Evolutionary conservation across 352 stramenopile genomes (phyloP), one percentile per base, ranked within the genome.

Genomic region (Phytophthora chlamydospora): DNA sequence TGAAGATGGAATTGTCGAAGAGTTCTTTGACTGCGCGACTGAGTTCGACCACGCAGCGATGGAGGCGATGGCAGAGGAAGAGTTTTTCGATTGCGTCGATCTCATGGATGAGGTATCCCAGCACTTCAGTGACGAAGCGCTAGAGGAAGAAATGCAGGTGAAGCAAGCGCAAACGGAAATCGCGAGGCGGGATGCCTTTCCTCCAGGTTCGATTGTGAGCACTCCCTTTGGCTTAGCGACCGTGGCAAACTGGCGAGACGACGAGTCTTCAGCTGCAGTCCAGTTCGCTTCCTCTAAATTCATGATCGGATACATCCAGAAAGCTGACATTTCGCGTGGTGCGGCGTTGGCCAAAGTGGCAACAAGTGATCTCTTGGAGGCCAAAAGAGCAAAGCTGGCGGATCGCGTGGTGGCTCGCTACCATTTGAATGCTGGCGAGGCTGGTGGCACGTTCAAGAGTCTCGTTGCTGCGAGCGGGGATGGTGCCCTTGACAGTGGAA

Each of bases 31-130:
- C 17, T 93, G 83, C 42, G 50, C 80, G 10, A 71, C 70, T 9
- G 78, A 84, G 19, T 88, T 77, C 36, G 83, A 92, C 36, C 76
- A 78, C 40, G 73, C 73, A 4, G 49, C 57, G 3, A 58, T 89
- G 40, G 73, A 96, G 49, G 72, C 78, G 11, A 81, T 90, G 50
- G 85, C 81, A 0, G 87, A 96, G 68, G 87, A 96, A 27, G 80
- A 93, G 35, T 96, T 92, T 57, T 96, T 91, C 39, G 87, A 96
- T 47, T 94, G 87, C 49, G 46, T 93, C 6, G 79, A 91, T 44
- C 58, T 92, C 10, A 78, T 80, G 38, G 68, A 90, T 24, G 70
- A 80, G 8, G 76, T 94, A 2, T 62, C 78, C 6, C 39, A 46
- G 17, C 69, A 81, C 36, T 90, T 93, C 39, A 65, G 58, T 24